Evolutionary conservation across 352 stramenopile genomes (phyloP).

Genomic region (Ophiocytium majus): DNA sequence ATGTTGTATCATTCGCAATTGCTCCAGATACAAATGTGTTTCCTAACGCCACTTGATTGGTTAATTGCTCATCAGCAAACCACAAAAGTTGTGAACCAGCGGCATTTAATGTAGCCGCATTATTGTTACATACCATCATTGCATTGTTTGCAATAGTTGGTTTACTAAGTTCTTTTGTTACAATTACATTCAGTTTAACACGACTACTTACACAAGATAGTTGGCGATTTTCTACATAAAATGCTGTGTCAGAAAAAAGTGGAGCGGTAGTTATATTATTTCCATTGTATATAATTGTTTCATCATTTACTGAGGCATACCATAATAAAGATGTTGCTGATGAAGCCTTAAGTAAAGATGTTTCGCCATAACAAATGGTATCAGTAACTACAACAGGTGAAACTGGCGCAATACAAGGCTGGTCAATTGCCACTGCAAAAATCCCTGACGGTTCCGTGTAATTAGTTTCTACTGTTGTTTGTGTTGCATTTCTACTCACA

Average conservation of each 20-base stretch:
- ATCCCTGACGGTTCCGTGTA: conserved; percentile 18
- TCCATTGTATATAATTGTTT: conserved; percentile 23
- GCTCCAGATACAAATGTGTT: conserved; percentile 20
- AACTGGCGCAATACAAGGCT: conserved; percentile 19
- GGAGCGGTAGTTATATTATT: conserved; percentile 21
- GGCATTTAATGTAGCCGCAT: conserved; percentile 19
- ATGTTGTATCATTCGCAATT: conserved; percentile 22
- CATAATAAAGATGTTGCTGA: conserved; percentile 22
- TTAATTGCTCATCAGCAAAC: conserved; percentile 21
- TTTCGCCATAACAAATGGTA: conserved; percentile 21
- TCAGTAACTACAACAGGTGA: conserved; percentile 20
- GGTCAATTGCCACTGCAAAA: conserved; percentile 19
- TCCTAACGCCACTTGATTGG: conserved; percentile 19
- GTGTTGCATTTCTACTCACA: conserved; percentile 20
- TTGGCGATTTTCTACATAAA: conserved; percentile 22
- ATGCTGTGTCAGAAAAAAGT: conserved; percentile 21
- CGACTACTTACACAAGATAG: conserved; percentile 20
- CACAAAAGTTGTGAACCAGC: conserved; percentile 19
- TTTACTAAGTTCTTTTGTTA: conserved; percentile 23
- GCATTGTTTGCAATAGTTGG: conserved; percentile 20
- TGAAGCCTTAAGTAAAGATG: conserved; percentile 21
- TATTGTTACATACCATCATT: conserved; percentile 22
- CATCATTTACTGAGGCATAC: conserved; percentile 20
- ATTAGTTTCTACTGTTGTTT: conserved; percentile 22
- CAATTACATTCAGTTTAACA: conserved; percentile 22